Conservation (phyloP, 345 rosid species). For the Hypericum perforatum region DNA sequence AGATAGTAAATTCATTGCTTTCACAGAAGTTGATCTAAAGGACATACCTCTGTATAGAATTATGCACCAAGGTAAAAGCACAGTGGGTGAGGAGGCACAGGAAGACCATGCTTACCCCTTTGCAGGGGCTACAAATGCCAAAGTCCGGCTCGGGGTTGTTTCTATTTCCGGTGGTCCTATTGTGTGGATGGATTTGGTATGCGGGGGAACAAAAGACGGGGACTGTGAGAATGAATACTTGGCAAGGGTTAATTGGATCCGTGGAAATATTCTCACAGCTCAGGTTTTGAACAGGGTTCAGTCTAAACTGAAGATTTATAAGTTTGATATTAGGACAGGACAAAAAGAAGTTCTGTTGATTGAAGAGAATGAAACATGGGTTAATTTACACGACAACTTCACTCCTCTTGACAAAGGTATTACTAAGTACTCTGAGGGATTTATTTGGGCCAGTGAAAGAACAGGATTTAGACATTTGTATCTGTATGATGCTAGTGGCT, state of each 20-base stretch:
- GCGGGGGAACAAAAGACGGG: conserved; percentile 52
- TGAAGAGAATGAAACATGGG: conserved; percentile 66
- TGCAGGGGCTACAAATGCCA: conserved; percentile 83
- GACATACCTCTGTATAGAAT: conserved; percentile 73
- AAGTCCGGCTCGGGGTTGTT: conserved; percentile 82
- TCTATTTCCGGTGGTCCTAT: conserved; percentile 58
- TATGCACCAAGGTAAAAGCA: conserved; percentile 88
- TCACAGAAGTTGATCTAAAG: conserved; percentile 71
- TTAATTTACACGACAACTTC: conserved; percentile 86
- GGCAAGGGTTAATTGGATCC: conserved; percentile 86
- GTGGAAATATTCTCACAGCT: conserved; percentile 49
- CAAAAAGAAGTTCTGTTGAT: conserved; percentile 44
- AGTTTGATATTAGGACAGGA: conserved; percentile 66
- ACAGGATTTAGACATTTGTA: conserved; percentile 84
- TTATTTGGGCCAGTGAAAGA: conserved; percentile 94
- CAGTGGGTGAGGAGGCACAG: conserved; percentile 67
- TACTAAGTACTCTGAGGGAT: conserved; percentile 51
- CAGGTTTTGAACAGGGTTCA: conserved; percentile 85
- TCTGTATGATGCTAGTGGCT: conserved; percentile 62
- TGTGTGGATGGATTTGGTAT: conserved; percentile 74
- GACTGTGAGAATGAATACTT: conserved; percentile 61
- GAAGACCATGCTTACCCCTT: conserved; percentile 97
- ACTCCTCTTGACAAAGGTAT: conserved; percentile 63
- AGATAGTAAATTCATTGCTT: conserved; percentile 79
- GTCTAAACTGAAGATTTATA: conserved; percentile 47